Evolutionary conservation across 768 basidiomycete species (phyloP).

Genomic region (Lentinula guzmanii): DNA sequence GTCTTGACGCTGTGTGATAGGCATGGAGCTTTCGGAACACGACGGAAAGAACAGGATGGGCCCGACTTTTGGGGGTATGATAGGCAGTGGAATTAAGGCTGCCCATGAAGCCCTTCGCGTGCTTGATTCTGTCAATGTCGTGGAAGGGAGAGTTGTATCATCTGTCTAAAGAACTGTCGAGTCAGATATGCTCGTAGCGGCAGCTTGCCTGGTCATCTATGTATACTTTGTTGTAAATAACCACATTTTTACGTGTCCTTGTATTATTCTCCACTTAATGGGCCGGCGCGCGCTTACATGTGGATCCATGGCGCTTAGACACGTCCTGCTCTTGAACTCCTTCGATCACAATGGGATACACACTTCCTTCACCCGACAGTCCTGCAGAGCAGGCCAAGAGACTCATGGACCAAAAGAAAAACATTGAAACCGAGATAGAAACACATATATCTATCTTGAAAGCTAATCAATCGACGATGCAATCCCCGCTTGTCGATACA

Average conservation of each 20-base stretch:
- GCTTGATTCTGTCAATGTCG: conserved; percentile 41
- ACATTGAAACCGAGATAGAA: conserved; percentile 67
- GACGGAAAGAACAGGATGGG: conserved; percentile 77
- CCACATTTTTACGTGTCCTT: too few species aligned
- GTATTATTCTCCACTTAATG: too few species aligned
- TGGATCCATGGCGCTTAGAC: not conserved
- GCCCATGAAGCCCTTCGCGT: conserved; percentile 58
- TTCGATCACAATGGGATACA: conserved; percentile 34
- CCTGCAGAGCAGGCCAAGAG: conserved; percentile 54
- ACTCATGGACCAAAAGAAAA: conserved; percentile 64
- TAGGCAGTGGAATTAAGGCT: conserved; percentile 69
- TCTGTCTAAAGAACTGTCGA: conserved; percentile 5
- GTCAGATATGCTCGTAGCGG: too few species aligned
- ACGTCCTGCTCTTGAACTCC: not conserved
- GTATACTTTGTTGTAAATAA: too few species aligned
- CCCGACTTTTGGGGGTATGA: conserved; percentile 79
- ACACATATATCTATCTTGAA: conserved; percentile 56
- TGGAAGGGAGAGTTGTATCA: conserved; percentile 51
- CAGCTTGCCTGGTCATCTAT: too few species aligned
- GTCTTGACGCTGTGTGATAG: conserved; percentile 24
- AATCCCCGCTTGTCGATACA: conserved; percentile 71
- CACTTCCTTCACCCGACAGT: conserved; percentile 34
- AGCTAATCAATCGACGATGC: conserved; percentile 57
- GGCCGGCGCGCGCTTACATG: not conserved
- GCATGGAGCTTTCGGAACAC: conserved; percentile 81